Percentiles rank a stretch among this genome's conserved stretches.
phyloP scores from a whole-genome alignment of 495 filamentous ascomycete species.

The Penicillium goetzii region DNA sequence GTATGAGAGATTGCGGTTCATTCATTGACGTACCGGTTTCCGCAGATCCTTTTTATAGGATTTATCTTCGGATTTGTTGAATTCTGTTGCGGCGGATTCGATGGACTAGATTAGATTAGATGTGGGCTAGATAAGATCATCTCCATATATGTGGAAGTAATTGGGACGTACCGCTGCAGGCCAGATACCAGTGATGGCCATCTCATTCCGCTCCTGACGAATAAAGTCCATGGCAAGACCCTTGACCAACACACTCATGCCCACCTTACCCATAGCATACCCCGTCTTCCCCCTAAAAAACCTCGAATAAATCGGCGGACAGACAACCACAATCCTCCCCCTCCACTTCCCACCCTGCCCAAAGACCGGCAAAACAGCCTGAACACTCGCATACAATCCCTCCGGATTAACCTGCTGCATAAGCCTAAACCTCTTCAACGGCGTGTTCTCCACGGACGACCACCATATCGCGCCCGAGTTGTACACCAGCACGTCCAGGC shows the following conservation, averaged over 20 bases:
- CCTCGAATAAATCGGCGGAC: slow-evolving; percentile 81
- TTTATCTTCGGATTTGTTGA: slow-evolving; percentile 42
- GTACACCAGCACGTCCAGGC: slow-evolving; percentile 76
- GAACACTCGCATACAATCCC: slow-evolving; percentile 64
- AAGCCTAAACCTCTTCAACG: slow-evolving; percentile 76
- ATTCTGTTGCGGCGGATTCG: slow-evolving; percentile 71
- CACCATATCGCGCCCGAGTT: slow-evolving; percentile 90
- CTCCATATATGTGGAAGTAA: neutral
- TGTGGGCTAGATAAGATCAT: neutral
- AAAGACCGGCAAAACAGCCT: slow-evolving; percentile 67
- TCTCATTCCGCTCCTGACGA: slow-evolving; percentile 62
- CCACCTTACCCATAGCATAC: slow-evolving; percentile 86
- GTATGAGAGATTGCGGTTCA: neutral
- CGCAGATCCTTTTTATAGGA: slow-evolving; percentile 58
- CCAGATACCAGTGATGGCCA: slow-evolving; percentile 85
- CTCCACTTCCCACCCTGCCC: slow-evolving; percentile 50
- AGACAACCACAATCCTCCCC: slow-evolving; percentile 76
- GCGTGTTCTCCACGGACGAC: slow-evolving; percentile 73
- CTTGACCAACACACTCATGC: slow-evolving; percentile 80
- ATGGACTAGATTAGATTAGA: slow-evolving; percentile 62
- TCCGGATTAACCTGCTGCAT: slow-evolving; percentile 84
- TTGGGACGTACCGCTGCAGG: slow-evolving; percentile 66
- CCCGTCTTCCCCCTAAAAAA: slow-evolving; percentile 88
- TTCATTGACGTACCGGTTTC: slow-evolving; percentile 53
- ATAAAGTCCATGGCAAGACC: slow-evolving; percentile 84